Evolutionary conservation across 1,284 basidiomycete genomes (phyloP).

Genomic region (Sporisorium reilianum): DNA sequence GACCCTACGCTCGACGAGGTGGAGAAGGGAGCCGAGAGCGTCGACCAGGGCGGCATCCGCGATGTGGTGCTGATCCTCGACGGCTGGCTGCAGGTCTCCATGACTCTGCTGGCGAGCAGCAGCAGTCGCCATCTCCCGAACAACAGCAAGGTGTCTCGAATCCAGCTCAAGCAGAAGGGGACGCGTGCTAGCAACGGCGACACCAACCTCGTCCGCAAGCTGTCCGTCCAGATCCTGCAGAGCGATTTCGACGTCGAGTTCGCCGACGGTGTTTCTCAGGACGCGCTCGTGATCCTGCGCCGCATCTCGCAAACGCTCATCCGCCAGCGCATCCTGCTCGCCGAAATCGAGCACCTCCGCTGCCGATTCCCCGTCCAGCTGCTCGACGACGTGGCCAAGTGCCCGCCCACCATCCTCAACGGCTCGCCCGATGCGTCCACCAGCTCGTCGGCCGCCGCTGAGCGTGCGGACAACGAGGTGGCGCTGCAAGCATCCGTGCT

Average conservation of each 20-base stretch:
- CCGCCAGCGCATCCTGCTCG: slow-evolving; percentile 43
- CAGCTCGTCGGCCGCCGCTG: slow-evolving; percentile 7
- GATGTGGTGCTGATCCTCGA: slow-evolving; percentile 54
- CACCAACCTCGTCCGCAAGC: slow-evolving; percentile 42
- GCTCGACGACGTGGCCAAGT: slow-evolving; percentile 21
- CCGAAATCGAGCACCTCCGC: slow-evolving; percentile 55
- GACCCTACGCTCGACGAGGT: slow-evolving; percentile 36
- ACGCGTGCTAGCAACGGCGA: slow-evolving; percentile 30
- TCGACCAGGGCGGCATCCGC: slow-evolving; percentile 22
- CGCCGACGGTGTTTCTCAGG: slow-evolving; percentile 33
- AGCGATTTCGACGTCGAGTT: slow-evolving; percentile 46
- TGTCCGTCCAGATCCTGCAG: slow-evolving; percentile 41
- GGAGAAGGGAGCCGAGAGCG: slow-evolving; percentile 24
- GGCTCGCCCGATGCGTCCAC: slow-evolving; percentile 27
- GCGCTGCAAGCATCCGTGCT: slow-evolving; percentile 51
- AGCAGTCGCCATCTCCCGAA: slow-evolving; percentile 25
- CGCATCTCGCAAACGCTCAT: slow-evolving; percentile 47
- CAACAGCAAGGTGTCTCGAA: slow-evolving; percentile 45
- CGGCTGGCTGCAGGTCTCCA: slow-evolving; percentile 48
- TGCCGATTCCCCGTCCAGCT: slow-evolving; percentile 54
- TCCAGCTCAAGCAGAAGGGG: slow-evolving; percentile 50
- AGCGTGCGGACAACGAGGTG: slow-evolving; percentile 26
- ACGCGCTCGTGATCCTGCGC: slow-evolving; percentile 49
- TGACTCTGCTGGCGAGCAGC: slow-evolving; percentile 45
- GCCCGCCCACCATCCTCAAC: slow-evolving; percentile 16